A percentile compares a stretch with the other conserved stretches of the same genome.
phyloP scores from a whole-genome alignment of 148 eudicot genomes.

The Cornus suecica region DNA sequence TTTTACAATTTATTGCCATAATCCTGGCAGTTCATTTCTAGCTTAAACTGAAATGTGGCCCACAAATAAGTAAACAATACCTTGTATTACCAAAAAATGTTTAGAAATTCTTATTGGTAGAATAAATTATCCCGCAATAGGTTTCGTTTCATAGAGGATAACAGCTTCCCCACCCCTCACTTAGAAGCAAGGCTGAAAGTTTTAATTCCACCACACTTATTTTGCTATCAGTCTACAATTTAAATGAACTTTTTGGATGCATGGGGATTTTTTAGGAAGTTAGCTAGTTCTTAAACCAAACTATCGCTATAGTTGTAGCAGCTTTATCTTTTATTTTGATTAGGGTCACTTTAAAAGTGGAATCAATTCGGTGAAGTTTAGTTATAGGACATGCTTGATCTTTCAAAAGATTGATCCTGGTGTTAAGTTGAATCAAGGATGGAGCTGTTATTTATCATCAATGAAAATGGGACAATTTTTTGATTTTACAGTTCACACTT shows the following conservation, averaged over 20 bases:
- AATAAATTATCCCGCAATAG: too few species aligned
- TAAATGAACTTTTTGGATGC: not conserved
- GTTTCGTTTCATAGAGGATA: not conserved
- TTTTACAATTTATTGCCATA: not conserved
- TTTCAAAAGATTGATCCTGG: not conserved
- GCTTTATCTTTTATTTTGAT: not conserved
- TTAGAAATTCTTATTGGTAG: too few species aligned
- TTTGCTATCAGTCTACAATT: not conserved
- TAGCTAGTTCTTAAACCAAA: not conserved
- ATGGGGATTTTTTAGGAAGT: conserved; percentile 1
- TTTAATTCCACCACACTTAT: not conserved
- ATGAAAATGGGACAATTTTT: not conserved
- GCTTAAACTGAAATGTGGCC: not conserved
- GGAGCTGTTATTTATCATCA: not conserved
- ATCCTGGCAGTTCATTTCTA: not conserved
- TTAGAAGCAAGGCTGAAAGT: not conserved
- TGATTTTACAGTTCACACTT: conserved; percentile 1
- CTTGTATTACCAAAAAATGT: too few species aligned
- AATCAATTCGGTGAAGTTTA: not conserved
- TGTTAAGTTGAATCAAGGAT: not conserved
- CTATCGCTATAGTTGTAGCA: not conserved
- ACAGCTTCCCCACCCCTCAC: not conserved
- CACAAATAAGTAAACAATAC: not conserved
- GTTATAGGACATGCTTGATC: not conserved
- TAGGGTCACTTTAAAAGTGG: not conserved